Conservation (phyloP, 1,284 basidiomycete genomes). For the Moesziomyces sp. region DNA sequence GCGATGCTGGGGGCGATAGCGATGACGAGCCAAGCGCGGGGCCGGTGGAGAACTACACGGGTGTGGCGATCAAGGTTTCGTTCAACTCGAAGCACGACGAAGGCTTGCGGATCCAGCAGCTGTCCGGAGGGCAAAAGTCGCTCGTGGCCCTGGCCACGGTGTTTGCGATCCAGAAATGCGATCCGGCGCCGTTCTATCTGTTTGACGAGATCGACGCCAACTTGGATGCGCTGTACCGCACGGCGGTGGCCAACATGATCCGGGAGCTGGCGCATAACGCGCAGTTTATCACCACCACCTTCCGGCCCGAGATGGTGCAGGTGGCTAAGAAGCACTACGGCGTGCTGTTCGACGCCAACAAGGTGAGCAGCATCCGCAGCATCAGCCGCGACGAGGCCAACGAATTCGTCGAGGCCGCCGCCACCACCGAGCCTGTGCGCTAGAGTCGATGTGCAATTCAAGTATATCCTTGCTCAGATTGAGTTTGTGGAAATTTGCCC, state of each 20-base stretch:
- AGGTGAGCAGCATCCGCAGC: slow-evolving; percentile 81
- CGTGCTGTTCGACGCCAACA: slow-evolving; percentile 97
- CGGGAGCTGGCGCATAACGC: slow-evolving; percentile 84
- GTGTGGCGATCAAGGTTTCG: slow-evolving; percentile 96
- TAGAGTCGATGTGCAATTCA: slow-evolving; percentile 1
- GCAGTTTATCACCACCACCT: slow-evolving; percentile 99
- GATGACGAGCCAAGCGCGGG: slow-evolving; percentile 29
- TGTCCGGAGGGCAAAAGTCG: slow-evolving; percentile 97
- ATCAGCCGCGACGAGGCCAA: slow-evolving; percentile 86
- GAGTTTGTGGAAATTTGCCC: no score
- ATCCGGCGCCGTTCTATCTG: slow-evolving; percentile 99
- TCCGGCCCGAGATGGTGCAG: slow-evolving; percentile 95
- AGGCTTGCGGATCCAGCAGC: slow-evolving; percentile 92
- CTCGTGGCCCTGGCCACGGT: slow-evolving; percentile 95
- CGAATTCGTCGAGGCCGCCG: slow-evolving; percentile 80
- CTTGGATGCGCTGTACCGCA: slow-evolving; percentile 95
- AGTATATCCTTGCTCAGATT: no score
- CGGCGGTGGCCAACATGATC: slow-evolving; percentile 97
- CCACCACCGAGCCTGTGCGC: slow-evolving; percentile 35
- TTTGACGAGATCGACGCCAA: slow-evolving; percentile 99
- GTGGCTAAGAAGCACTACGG: slow-evolving; percentile 96
- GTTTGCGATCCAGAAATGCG: slow-evolving; percentile 98
- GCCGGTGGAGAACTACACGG: slow-evolving; percentile 92
- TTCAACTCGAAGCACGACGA: slow-evolving; percentile 99
- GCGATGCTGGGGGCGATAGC: slow-evolving; percentile 54